Base-by-base conservation (phyloP, 2,329 filamentous ascomycete genomes). In the Madurella fahalii region DNA sequence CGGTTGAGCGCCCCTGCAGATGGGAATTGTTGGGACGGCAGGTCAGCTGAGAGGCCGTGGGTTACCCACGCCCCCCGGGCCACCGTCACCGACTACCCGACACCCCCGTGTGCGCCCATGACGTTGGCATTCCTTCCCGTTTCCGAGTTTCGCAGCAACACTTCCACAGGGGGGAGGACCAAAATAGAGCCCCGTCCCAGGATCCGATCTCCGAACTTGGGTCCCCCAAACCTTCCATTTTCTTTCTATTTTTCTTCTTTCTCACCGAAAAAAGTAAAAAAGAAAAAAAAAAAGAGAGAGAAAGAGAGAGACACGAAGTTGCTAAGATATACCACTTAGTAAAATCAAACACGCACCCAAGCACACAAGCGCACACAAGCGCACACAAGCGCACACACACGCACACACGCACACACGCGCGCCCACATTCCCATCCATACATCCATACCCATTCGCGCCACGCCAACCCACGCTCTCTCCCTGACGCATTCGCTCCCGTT, bases 1-100 rank as follows among this genome's bases (percentile, higher is more conserved):
- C 61, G 60, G 61, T 57, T 50, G 51, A 57, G 53, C 20, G 40
- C 56, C 57, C 58, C 61, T 61, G 57, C 56, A 59, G 51, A 50
- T 50, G 53, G 11, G 53, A 58, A 57, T 58, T 61, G 54, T 59
- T 57, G 59, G 60, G 58, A 54, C 50, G 54, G 53, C 49, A 55
- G 60, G 58, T 58, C 58, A 60, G 57, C 52, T 58, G 56, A 54
- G 48, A 39, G 15, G 43, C 40, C 49, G 50, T 47, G 32, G 46
- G 42, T 39, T 40, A 47, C 57, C 45, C 44, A 47, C 52, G 48
- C 58, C 54, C 46, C 49, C 58, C 52, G 55, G 34, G 58, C 53
- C 53, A 43, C 53, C 40, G 34, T 51, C 34, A 15, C 34, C 13
- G 34, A 15, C 34, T 12, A 2, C 13, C 13, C 13, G 34, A 37